Conservation (phyloP, 805 yeast genomes). For the Candida montana region DNA sequence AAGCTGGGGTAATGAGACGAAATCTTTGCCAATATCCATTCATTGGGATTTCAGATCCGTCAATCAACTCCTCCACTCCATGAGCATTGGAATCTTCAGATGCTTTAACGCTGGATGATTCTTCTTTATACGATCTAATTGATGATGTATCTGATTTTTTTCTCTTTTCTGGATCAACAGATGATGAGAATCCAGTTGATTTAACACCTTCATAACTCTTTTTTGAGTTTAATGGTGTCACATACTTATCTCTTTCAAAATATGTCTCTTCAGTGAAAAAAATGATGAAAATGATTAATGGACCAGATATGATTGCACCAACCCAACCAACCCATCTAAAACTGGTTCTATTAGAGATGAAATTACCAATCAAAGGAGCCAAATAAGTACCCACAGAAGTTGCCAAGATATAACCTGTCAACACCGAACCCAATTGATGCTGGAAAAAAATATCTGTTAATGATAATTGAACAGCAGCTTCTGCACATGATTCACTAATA, state of each 20-base stretch:
- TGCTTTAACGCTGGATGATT: background rate
- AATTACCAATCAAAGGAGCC: constrained; percentile 79
- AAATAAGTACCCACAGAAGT: constrained; percentile 73
- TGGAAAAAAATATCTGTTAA: constrained; percentile 70
- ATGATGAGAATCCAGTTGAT: background rate
- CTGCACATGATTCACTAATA: constrained; percentile 73
- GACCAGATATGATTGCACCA: constrained; percentile 61
- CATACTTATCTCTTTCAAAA: constrained; percentile 49
- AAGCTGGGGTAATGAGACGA: constrained; percentile 47
- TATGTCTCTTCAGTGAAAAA: constrained; percentile 69
- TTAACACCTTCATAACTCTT: constrained; percentile 15
- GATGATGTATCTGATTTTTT: constrained; percentile 4
- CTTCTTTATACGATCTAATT: background rate
- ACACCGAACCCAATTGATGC: constrained; percentile 68
- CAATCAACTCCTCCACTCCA: constrained; percentile 24
- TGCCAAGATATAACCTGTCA: constrained; percentile 70
- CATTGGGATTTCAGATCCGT: constrained; percentile 38
- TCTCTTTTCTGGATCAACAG: constrained; percentile 11
- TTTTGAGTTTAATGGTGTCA: constrained; percentile 26
- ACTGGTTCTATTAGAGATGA: constrained; percentile 51
- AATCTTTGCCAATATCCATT: constrained; percentile 43
- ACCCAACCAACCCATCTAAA: constrained; percentile 79
- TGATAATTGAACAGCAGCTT: constrained; percentile 64
- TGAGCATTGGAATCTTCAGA: background rate
- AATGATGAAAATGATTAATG: constrained; percentile 44